A percentile compares a stretch with the other conserved stretches of the same genome.
Conservation (phyloP, 1,284 basidiomycete genomes). For the Ceratobasidium sp. region DNA sequence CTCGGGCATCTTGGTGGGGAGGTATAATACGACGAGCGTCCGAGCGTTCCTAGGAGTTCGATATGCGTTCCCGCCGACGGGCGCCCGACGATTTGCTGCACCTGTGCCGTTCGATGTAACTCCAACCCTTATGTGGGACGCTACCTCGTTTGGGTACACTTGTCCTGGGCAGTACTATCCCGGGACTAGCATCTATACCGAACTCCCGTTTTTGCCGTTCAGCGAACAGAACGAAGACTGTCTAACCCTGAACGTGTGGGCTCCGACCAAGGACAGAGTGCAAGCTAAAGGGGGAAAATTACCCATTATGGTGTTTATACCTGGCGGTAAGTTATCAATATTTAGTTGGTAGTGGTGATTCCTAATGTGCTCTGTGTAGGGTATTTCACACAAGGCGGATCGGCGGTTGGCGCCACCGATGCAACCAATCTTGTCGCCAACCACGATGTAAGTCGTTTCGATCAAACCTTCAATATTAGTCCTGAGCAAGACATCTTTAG, state of each 20-base stretch:
- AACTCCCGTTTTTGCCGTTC: conserved; percentile 6
- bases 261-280: neutral
- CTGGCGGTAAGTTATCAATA: neutral
- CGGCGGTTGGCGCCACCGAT: conserved; percentile 8
- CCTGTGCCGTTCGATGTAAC: conserved; percentile 1
- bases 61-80: neutral
- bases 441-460: neutral
- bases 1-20: neutral
- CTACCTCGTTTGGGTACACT: conserved; percentile 6
- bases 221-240: conserved; percentile 1
- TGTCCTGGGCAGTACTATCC: conserved; percentile 11
- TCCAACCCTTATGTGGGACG: neutral
- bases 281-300: conserved; percentile 13
- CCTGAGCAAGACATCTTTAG: neutral
- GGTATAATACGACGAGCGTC: neutral
- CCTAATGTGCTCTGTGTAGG: neutral
- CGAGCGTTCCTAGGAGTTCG: neutral
- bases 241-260: neutral
- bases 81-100: neutral
- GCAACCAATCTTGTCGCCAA: conserved; percentile 13
- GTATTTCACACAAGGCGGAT: conserved; percentile 20
- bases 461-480: neutral
- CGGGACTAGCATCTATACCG: neutral
- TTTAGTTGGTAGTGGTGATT: neutral
- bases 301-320: conserved; percentile 17